These are phyloP conservation scores for Parachaetomium inaequale DNA, from an alignment of 495 filamentous ascomycete genomes.

Conservation along the genomic window DNA sequence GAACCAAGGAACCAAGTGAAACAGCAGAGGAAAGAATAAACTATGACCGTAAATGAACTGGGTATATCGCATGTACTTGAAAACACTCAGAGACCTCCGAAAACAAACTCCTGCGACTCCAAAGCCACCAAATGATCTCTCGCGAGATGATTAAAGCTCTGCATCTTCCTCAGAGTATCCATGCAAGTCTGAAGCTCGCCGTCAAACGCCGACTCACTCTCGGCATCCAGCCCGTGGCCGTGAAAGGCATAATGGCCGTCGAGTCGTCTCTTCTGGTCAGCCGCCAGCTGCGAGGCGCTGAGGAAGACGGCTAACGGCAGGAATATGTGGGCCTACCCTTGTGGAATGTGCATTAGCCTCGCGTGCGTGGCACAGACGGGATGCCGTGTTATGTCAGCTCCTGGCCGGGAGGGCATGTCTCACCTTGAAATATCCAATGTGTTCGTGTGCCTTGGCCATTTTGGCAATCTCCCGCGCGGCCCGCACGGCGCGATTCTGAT, in stretches of 20 bases:
- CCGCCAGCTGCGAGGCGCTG: slow-evolving; percentile 21
- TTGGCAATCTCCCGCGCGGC: slow-evolving; percentile 43
- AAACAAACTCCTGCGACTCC: slow-evolving; percentile 20
- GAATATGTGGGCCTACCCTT: slow-evolving; percentile 29
- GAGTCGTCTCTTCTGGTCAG: background rate
- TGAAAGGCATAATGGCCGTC: slow-evolving; percentile 1
- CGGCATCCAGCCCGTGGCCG: slow-evolving; percentile 1
- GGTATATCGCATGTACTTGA: background rate
- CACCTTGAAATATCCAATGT: slow-evolving; percentile 46
- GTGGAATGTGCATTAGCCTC: slow-evolving; percentile 10
- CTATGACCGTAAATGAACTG: background rate
- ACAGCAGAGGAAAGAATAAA: background rate
- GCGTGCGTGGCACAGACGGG: slow-evolving; percentile 9
- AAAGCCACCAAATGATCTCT: slow-evolving; percentile 25
- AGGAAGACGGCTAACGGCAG: slow-evolving; percentile 26
- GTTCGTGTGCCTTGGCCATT: slow-evolving; percentile 40
- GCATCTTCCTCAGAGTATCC: slow-evolving; percentile 29
- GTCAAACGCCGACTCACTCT: slow-evolving; percentile 6
- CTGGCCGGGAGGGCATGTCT: slow-evolving; percentile 6
- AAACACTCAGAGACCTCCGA: slow-evolving; percentile 4
- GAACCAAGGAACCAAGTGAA: background rate
- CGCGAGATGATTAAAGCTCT: slow-evolving; percentile 31
- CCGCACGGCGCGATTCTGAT: slow-evolving; percentile 32
- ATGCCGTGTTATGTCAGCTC: background rate
- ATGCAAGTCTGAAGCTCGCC: slow-evolving; percentile 20